Evolutionary conservation across 2,329 filamentous ascomycete species (phyloP), one percentile per base, ranked within the genome.

Genomic region (Emmonsiellopsis sp.): DNA sequence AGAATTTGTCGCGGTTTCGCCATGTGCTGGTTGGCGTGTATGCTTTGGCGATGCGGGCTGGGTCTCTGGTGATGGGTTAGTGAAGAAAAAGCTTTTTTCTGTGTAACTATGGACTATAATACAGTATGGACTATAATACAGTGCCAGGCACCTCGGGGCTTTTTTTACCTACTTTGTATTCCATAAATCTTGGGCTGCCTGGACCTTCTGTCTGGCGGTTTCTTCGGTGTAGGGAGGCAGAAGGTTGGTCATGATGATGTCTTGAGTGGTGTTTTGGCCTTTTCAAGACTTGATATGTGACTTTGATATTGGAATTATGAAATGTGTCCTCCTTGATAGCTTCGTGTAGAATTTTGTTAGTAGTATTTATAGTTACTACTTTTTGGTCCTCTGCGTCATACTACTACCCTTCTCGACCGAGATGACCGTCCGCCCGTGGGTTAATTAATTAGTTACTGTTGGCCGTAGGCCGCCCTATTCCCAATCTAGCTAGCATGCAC

Each of bases 121-220:
- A 10, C 11, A 33, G 27, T 7, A 21, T n/a, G n/a, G 5, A 14
- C 14, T 13, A 42, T 36, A 33, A 33, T 47, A 10, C 11, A 33
- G 27, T 7, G 27, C 13, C 10, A 8, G 17, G 21, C 31, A 34
- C 31, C 13, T 42, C 13, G 53, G 51, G 53, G 36, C 49, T 42
- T 45, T 17, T 43, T 39, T 50, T 10, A 55, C 72, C 59, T 68
- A 88, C 86, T 75, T 79, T 1, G 83, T 85, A 63, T 94, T 95
- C 89, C 89, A 94, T 2, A 85, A 75, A 65, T 88, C 81, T 65
- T 95, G 89, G 0, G 87, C 88, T 14, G 83, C 84, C 71, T 94
- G 94, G 57, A 94, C 88, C 67, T 94, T 94, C 55, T 77, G 74
- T 13, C 73, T 73, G 2, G 89, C 89, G 1, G 83, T 85, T 64